Evolutionary conservation across 805 yeast species (phyloP).

Genomic region (Ascoidea rubescens): DNA sequence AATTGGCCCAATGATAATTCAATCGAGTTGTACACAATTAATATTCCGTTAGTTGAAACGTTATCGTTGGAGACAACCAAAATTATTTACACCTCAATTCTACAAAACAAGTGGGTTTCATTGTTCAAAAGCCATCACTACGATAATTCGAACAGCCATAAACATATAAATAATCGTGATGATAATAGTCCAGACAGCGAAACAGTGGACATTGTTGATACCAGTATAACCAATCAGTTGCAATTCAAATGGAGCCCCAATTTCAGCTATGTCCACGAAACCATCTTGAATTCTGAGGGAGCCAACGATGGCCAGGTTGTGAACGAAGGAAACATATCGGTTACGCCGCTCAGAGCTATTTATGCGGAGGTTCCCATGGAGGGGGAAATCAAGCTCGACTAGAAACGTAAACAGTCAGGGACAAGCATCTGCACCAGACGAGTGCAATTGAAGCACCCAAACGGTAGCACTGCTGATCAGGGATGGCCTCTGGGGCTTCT

Average conservation of each 20-base stretch:
- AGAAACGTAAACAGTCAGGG: neutral
- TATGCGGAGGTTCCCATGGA: slow-evolving; percentile 41
- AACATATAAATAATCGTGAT: slow-evolving; percentile 2
- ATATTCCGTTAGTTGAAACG: slow-evolving; percentile 57
- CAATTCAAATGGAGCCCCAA: slow-evolving; percentile 78
- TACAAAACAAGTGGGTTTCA: slow-evolving; percentile 69
- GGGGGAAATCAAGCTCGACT: slow-evolving; percentile 43
- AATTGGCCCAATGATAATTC: slow-evolving; percentile 33
- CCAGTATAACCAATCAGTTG: slow-evolving; percentile 25
- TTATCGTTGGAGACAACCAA: slow-evolving; percentile 43
- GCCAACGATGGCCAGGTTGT: slow-evolving; percentile 63
- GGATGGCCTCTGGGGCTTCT: no score
- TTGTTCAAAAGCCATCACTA: slow-evolving; percentile 18
- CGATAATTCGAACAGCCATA: neutral
- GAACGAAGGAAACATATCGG: slow-evolving; percentile 47
- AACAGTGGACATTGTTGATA: slow-evolving; percentile 34
- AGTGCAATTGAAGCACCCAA: no score
- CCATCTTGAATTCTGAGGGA: slow-evolving; percentile 26
- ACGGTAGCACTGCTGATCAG: no score
- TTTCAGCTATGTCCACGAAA: slow-evolving; percentile 50
- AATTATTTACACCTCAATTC: slow-evolving; percentile 58
- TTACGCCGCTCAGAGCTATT: slow-evolving; percentile 61
- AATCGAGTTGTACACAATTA: slow-evolving; percentile 62
- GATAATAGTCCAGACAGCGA: slow-evolving; percentile 6
- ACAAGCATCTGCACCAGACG: no score